Evolutionary conservation across 2,329 filamentous ascomycete genomes (phyloP).

Genomic region (Erysiphe pulchra): DNA sequence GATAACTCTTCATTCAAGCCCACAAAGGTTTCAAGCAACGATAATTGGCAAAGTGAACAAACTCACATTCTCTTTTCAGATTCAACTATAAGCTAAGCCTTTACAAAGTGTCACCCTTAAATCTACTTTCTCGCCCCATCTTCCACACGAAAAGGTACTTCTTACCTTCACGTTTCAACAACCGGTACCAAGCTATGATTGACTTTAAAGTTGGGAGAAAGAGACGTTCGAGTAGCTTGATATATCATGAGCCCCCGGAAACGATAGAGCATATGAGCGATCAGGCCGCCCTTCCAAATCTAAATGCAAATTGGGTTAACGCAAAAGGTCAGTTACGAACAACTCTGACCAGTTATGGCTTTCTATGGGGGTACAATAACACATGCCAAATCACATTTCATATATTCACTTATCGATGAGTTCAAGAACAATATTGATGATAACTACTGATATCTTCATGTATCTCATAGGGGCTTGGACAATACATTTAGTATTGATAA

Average conservation of each 20-base stretch:
- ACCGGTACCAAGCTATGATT: constrained; percentile 23
- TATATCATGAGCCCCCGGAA: constrained; percentile 92
- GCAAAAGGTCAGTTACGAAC: constrained; percentile 53
- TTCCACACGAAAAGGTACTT: constrained; percentile 60
- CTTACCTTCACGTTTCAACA: constrained; percentile 37
- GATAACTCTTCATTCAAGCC: too few species aligned
- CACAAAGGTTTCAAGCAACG: too few species aligned
- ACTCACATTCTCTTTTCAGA: too few species aligned
- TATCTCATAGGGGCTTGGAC: constrained; percentile 61
- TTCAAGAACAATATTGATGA: neutral
- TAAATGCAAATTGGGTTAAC: constrained; percentile 98
- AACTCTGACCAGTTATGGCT: neutral
- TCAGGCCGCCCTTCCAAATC: constrained; percentile 77
- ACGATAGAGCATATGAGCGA: constrained; percentile 95
- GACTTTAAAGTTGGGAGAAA: constrained; percentile 45
- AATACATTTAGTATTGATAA: constrained; percentile 85
- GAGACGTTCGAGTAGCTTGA: constrained; percentile 87
- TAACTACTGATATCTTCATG: neutral
- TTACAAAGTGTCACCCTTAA: constrained; percentile 86
- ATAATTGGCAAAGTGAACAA: too few species aligned
- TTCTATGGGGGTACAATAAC: too few species aligned
- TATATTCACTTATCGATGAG: too few species aligned
- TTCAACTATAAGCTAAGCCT: constrained; percentile 25
- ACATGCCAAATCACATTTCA: too few species aligned
- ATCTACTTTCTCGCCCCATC: constrained; percentile 70